These are phyloP conservation scores for Sarcomyxa edulis DNA, from an alignment of 768 basidiomycete genomes.

Conservation along the genomic window DNA sequence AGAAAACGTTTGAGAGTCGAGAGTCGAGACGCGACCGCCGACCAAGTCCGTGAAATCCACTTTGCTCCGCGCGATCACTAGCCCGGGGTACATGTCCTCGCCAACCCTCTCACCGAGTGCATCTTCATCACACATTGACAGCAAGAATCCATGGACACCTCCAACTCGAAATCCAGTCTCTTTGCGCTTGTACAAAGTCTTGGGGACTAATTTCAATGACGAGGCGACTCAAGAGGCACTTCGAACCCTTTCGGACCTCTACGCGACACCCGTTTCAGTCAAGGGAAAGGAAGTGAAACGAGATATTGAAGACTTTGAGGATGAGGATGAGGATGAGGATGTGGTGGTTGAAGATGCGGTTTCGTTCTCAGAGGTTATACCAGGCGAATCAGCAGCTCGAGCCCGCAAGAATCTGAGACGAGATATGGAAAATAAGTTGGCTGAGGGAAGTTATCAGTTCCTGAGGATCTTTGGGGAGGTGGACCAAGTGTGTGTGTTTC, in stretches of 20 bases:
- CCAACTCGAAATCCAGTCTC: constrained; percentile 66
- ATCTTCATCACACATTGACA: constrained; percentile 1
- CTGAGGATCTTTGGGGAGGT: constrained; percentile 83
- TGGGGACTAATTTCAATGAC: constrained; percentile 77
- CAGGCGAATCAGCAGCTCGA: constrained; percentile 62
- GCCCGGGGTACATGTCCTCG: background rate
- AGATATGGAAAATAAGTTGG: constrained; percentile 81
- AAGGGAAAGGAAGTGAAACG: constrained; percentile 25
- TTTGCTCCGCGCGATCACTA: background rate
- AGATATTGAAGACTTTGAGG: constrained; percentile 22
- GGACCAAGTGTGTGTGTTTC: constrained; percentile 66
- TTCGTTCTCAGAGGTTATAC: constrained; percentile 26
- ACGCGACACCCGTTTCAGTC: constrained; percentile 30
- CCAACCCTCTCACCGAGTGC: background rate
- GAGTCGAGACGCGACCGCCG: background rate
- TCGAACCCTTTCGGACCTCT: constrained; percentile 77
- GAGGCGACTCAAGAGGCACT: constrained; percentile 76
- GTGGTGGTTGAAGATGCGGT: constrained; percentile 9
- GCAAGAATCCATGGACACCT: constrained; percentile 11
- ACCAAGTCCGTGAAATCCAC: background rate
- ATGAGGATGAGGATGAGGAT: constrained; percentile 28
- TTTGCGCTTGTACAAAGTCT: constrained; percentile 85
- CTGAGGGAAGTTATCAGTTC: constrained; percentile 79
- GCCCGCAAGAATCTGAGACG: constrained; percentile 77
- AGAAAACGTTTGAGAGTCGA: background rate